Conservation (phyloP, 345 rosid species). For the Eucalyptus virginea region DNA sequence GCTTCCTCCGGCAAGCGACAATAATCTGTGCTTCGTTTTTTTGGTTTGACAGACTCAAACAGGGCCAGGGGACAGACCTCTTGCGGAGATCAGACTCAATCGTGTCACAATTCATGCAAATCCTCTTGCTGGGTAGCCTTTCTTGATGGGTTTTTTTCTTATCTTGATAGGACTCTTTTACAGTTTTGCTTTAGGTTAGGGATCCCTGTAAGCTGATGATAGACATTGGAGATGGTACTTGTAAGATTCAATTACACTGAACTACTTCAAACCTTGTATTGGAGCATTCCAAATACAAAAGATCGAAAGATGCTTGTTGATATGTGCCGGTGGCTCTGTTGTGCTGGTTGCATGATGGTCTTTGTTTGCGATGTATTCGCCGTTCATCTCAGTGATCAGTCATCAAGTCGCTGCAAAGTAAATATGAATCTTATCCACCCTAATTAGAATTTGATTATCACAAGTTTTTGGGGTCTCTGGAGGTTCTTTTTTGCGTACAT, state of each 20-base stretch:
- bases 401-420: background rate
- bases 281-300: background rate
- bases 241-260: background rate
- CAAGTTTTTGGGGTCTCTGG: background rate
- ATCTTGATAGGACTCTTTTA: background rate
- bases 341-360: background rate
- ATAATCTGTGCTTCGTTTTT: background rate
- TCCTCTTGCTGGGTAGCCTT: constrained; percentile 75
- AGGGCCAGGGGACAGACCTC: constrained; percentile 87
- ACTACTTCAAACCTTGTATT: background rate
- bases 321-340: background rate
- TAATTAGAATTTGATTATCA: background rate
- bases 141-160: background rate
- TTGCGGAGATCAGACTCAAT: constrained; percentile 92
- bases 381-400: background rate
- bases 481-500: background rate
- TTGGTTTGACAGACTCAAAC: constrained; percentile 62
- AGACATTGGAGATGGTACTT: background rate
- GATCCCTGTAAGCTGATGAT: background rate
- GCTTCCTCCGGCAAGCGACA: background rate
- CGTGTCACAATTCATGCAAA: constrained; percentile 94
- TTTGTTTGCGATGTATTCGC: background rate
- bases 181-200: background rate
- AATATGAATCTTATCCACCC: background rate
- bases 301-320: background rate